A percentile compares a stretch with the other conserved stretches of the same genome.
Evolutionary conservation across 805 yeast species (phyloP).

Genomic region (Candida ovalis): DNA sequence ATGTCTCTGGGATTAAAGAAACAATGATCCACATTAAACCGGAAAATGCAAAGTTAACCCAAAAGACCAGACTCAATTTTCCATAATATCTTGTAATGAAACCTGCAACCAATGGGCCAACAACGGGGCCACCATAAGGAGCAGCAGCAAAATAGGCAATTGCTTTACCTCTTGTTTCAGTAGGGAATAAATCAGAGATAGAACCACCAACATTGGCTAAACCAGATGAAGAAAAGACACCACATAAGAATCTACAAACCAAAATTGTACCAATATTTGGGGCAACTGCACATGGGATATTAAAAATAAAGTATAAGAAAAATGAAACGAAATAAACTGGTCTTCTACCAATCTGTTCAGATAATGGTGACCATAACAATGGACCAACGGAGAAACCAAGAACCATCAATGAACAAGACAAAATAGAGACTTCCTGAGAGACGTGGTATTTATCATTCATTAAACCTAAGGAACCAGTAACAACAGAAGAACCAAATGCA

Average conservation of each 20-base stretch:
- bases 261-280: conserved; percentile 78
- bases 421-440: conserved; percentile 70
- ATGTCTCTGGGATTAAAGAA: conserved; percentile 80
- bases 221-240: conserved; percentile 81
- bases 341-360: conserved; percentile 82
- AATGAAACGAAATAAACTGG: conserved; percentile 79
- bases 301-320: conserved; percentile 69
- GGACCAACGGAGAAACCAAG: conserved; percentile 88
- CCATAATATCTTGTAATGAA: conserved; percentile 73
- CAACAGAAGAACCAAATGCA: conserved; percentile 90
- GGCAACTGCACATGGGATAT: conserved; percentile 83
- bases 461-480: conserved; percentile 78
- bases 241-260: conserved; percentile 82
- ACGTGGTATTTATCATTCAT: conserved; percentile 66
- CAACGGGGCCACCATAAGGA: conserved; percentile 89
- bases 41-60: conserved; percentile 93
- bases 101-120: conserved; percentile 87
- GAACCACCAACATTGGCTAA: conserved; percentile 88
- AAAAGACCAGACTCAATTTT: conserved; percentile 65
- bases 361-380: conserved; percentile 81
- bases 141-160: conserved; percentile 90
- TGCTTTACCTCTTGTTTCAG: conserved; percentile 78
- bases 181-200: conserved; percentile 83
- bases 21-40: conserved; percentile 75
- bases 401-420: conserved; percentile 84